phyloP scores from a whole-genome alignment of 2,329 filamentous ascomycete species.

The Penicillium sp. region DNA sequence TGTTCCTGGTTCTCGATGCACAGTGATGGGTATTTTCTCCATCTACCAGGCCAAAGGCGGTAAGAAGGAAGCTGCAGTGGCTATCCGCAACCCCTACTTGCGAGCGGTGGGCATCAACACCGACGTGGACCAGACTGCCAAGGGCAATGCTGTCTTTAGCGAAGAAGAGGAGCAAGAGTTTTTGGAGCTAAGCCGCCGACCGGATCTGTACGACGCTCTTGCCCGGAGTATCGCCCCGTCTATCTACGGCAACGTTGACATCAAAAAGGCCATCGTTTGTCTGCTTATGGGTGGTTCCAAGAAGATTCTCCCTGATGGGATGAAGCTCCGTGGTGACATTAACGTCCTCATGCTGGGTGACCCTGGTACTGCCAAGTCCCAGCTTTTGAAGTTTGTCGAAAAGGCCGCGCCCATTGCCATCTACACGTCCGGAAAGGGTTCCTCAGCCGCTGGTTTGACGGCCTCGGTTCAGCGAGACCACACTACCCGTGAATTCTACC shows the following conservation, averaged over 20 bases:
- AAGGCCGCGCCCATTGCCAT: constrained; percentile 96
- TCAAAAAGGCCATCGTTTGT: constrained; percentile 96
- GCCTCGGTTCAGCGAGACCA: constrained; percentile 94
- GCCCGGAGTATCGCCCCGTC: constrained; percentile 92
- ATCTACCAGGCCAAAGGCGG: constrained; percentile 93
- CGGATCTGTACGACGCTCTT: constrained; percentile 90
- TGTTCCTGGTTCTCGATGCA: constrained; percentile 91
- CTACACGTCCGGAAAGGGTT: constrained; percentile 98
- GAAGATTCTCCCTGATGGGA: constrained; percentile 95
- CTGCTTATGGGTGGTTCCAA: constrained; percentile 92
- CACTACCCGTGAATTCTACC: constrained; percentile 91
- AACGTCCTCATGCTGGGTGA: constrained; percentile 96
- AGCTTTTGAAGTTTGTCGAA: constrained; percentile 95
- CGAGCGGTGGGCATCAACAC: constrained; percentile 89
- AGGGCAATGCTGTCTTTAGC: constrained; percentile 79
- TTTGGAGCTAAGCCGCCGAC: constrained; percentile 81
- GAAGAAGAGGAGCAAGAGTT: constrained; percentile 99
- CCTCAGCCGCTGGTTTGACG: constrained; percentile 94
- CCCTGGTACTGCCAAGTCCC: constrained; percentile 96
- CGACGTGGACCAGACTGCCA: constrained; percentile 85
- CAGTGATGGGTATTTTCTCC: constrained; percentile 94
- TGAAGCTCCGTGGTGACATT: constrained; percentile 96
- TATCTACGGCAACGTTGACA: constrained; percentile 93
- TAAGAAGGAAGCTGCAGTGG: constrained; percentile 82
- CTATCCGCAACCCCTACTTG: constrained; percentile 92